A percentile compares a stretch with the other conserved stretches of the same genome.
Conservation (phyloP, 495 filamentous ascomycete species). For the Coniosporium apollinis region DNA sequence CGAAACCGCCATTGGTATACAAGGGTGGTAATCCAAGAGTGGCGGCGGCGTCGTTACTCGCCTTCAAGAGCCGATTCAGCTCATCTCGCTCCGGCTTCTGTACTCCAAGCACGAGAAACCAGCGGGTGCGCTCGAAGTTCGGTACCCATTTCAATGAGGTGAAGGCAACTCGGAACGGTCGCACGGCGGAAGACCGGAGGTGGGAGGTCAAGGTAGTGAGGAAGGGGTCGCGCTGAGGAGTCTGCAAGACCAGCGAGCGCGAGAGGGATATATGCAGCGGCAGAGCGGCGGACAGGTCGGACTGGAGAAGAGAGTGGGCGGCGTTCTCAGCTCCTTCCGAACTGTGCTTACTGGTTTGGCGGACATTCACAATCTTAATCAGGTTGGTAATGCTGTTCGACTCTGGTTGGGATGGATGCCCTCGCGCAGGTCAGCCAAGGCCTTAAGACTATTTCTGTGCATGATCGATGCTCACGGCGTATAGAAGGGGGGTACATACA, state of each 20-base stretch:
- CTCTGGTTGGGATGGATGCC: too few species aligned
- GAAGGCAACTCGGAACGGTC: constrained; percentile 34
- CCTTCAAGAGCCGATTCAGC: background rate
- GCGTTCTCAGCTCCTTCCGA: too few species aligned
- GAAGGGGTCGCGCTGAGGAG: constrained; percentile 48
- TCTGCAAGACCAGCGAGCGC: constrained; percentile 47
- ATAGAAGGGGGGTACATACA: constrained; percentile 42
- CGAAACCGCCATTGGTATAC: background rate
- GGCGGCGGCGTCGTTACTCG: background rate
- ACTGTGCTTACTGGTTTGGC: too few species aligned
- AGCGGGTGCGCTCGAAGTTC: constrained; percentile 59
- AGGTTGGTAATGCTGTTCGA: too few species aligned
- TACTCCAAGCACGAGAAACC: constrained; percentile 68
- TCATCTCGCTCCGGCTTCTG: background rate
- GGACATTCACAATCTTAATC: too few species aligned
- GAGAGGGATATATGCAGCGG: constrained; percentile 88
- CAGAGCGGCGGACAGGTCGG: constrained; percentile 58
- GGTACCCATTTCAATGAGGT: constrained; percentile 45
- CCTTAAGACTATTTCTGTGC: too few species aligned
- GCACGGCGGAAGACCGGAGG: constrained; percentile 27
- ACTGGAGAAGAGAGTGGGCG: constrained; percentile 47
- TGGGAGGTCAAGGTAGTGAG: constrained; percentile 25
- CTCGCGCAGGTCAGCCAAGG: too few species aligned
- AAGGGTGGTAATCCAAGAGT: background rate
- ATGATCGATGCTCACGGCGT: too few species aligned